These are phyloP conservation scores for Nigrospora sphaerica DNA, from an alignment of 2,329 filamentous ascomycete species.

Conservation along the genomic window DNA sequence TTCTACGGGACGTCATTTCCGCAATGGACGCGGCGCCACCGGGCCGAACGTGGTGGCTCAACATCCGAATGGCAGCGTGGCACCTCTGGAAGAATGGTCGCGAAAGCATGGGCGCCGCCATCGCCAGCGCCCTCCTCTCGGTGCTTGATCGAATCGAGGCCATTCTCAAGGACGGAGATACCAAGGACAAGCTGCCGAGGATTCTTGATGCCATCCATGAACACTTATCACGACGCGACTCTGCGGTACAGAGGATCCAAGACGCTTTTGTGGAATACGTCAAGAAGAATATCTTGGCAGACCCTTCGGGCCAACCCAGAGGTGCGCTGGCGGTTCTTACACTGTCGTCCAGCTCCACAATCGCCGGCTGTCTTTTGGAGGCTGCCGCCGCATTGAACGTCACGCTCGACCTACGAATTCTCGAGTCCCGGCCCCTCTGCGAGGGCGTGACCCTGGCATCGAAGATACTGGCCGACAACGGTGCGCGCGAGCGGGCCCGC, in stretches of 20 bases:
- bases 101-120: slow-evolving; percentile 59
- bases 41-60: slow-evolving; percentile 44
- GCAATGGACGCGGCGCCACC: slow-evolving; percentile 19
- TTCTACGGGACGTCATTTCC: slow-evolving; percentile 38
- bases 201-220: slow-evolving; percentile 16
- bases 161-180: slow-evolving; percentile 11
- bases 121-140: slow-evolving; percentile 41
- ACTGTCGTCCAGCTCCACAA: slow-evolving; percentile 56
- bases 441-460: slow-evolving; percentile 54
- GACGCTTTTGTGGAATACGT: slow-evolving; percentile 27
- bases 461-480: slow-evolving; percentile 18
- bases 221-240: slow-evolving; percentile 9
- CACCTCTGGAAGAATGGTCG: slow-evolving; percentile 58
- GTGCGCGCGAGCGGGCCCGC: slow-evolving; percentile 14
- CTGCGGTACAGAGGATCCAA: slow-evolving; percentile 20
- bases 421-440: slow-evolving; percentile 61
- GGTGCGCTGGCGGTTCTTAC: slow-evolving; percentile 45
- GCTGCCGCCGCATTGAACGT: slow-evolving; percentile 26
- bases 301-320: not conserved
- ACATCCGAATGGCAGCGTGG: slow-evolving; percentile 50
- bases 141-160: slow-evolving; percentile 33
- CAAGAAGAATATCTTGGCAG: slow-evolving; percentile 8
- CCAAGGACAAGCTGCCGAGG: slow-evolving; percentile 13
- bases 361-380: slow-evolving; percentile 39
- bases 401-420: slow-evolving; percentile 46